Base-by-base conservation (phyloP, 345 rosid genomes). In the Boechera divaricarpa region DNA sequence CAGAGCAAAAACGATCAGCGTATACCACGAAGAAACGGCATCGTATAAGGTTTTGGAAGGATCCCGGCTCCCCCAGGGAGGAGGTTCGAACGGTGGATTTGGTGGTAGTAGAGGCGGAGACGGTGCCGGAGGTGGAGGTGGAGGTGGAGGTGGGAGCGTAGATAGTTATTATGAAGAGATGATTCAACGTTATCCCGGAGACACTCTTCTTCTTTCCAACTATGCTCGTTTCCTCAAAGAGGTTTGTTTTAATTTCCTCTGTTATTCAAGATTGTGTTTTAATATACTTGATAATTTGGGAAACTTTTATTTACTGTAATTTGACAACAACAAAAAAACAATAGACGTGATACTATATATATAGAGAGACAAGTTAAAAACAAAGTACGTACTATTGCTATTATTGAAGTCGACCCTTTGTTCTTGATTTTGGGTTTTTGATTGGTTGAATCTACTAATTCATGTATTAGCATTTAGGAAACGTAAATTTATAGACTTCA, bases 151-250 rank as follows among this genome's bases (percentile, higher is more conserved):
- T 61, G 86, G 83, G 1, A 68, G 64, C 16, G 85, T 85, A 21
- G 88, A 90, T 59, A 80, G 70, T 66, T 90, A 88, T 85, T 90
- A 85, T 39, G 82, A 81, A 69, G 86, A 75, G 15, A 86, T 87
- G 93, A 88, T 90, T 7, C 83, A 83, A 42, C 88, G 85, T 24
- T 78, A 86, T 70, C 91, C 93, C 4, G 86, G 79, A 1, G 88
- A 84, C 33, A 62, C 83, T 39, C 85, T 87, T 63, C 72, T 89
- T 54, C 91, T 91, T 10, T 84, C 85, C 26, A 91, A 89, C 77
- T 88, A 89, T 55, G 96, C 93, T 48, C 87, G 74, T 83, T 86
- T 87, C 76, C 82, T 88, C 83, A 88, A 84, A 84, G 91, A 89
- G 88, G 93, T 89, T 60, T 51, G 33, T 38, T 39, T 5, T 18